phyloP scores from a whole-genome alignment of 768 basidiomycete genomes.

The Coprinopsis marcescibilis region DNA sequence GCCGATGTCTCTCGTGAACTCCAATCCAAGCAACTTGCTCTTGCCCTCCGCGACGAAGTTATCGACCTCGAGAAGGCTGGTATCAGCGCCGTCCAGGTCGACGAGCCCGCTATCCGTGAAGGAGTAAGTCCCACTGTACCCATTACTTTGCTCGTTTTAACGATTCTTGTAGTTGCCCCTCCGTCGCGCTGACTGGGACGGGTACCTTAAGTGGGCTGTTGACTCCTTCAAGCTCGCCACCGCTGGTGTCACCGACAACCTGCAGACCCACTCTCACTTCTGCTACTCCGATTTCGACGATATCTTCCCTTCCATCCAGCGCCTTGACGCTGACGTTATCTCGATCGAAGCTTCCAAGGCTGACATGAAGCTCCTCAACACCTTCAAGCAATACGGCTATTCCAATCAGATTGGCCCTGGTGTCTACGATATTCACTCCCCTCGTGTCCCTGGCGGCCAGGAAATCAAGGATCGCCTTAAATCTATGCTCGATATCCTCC shows the following conservation, averaged over 20 bases:
- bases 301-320: slow-evolving; percentile 96
- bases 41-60: slow-evolving; percentile 97
- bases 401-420: slow-evolving; percentile 97
- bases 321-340: slow-evolving; percentile 97
- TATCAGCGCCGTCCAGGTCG: slow-evolving; percentile 97
- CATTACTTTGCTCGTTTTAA: slow-evolving; percentile 12
- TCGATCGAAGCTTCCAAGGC: slow-evolving; percentile 98
- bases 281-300: slow-evolving; percentile 99
- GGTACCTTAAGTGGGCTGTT: slow-evolving; percentile 96
- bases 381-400: slow-evolving; percentile 94
- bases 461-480: slow-evolving; percentile 93
- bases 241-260: slow-evolving; percentile 88
- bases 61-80: slow-evolving; percentile 94
- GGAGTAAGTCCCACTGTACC: slow-evolving; percentile 52
- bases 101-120: slow-evolving; percentile 99
- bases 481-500: slow-evolving; percentile 77
- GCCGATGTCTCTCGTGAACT: slow-evolving; percentile 94
- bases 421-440: slow-evolving; percentile 99
- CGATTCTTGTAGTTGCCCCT: slow-evolving; percentile 70
- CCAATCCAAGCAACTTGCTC: slow-evolving; percentile 96
- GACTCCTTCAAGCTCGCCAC: slow-evolving; percentile 98
- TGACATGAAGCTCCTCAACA: slow-evolving; percentile 94
- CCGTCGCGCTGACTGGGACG: slow-evolving; percentile 93
- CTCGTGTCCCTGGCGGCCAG: slow-evolving; percentile 88
- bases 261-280: slow-evolving; percentile 99